A percentile compares a stretch with the other conserved stretches of the same genome.
Evolutionary conservation across 345 rosid species (phyloP).

Genomic region (Moringa oleifera): DNA sequence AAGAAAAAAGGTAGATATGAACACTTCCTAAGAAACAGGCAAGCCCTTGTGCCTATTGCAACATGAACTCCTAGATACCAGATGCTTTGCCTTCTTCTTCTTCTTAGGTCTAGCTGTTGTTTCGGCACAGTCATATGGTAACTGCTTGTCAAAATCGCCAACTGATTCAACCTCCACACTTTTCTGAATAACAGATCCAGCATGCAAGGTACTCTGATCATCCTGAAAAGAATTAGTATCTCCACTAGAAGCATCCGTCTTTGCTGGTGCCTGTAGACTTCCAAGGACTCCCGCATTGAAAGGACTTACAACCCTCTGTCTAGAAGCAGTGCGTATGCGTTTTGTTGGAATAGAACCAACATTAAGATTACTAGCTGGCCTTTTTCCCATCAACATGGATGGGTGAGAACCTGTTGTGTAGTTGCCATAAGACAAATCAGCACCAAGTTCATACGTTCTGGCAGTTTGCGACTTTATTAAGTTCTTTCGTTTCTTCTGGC

Average conservation of each 20-base stretch:
- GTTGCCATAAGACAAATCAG: slow-evolving; percentile 52
- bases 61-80: slow-evolving; percentile 39
- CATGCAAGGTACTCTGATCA: slow-evolving; percentile 77
- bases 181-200: slow-evolving; percentile 66
- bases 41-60: slow-evolving; percentile 6
- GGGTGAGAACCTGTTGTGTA: slow-evolving; percentile 43
- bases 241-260: slow-evolving; percentile 94
- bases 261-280: slow-evolving; percentile 40
- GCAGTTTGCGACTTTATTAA: slow-evolving; percentile 41
- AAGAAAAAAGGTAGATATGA: slow-evolving; percentile 9
- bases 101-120: slow-evolving; percentile 76
- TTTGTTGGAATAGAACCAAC: slow-evolving; percentile 77
- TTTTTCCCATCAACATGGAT: slow-evolving; percentile 51
- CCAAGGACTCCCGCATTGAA: slow-evolving; percentile 52
- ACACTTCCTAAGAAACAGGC: slow-evolving; percentile 10
- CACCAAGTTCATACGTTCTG: slow-evolving; percentile 58
- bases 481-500: slow-evolving; percentile 62
- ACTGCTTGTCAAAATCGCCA: slow-evolving; percentile 61
- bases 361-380: slow-evolving; percentile 55
- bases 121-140: slow-evolving; percentile 68
- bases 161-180: slow-evolving; percentile 78
- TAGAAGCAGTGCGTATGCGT: slow-evolving; percentile 82
- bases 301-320: slow-evolving; percentile 72
- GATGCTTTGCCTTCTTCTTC: slow-evolving; percentile 72
- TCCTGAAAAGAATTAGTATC: slow-evolving; percentile 96